A percentile compares a stretch with the other conserved stretches of the same genome.
Conservation (phyloP, 305 asterid species). For the Solanum hybrid region DNA sequence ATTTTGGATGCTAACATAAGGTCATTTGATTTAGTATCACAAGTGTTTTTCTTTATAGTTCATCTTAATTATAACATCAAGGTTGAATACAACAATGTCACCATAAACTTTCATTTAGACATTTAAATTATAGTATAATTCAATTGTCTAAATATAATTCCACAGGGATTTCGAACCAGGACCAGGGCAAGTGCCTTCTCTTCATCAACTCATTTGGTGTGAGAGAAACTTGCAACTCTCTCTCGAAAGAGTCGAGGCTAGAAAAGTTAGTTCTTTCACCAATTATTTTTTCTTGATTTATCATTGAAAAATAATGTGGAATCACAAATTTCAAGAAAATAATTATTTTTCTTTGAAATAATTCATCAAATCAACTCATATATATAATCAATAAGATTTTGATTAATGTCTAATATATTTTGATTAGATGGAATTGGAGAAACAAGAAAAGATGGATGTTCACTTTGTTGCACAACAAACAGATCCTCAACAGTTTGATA, state of each 20-base stretch:
- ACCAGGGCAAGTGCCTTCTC: slow-evolving; percentile 34
- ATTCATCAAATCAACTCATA: background rate
- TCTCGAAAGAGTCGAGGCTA: background rate
- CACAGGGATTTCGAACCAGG: slow-evolving; percentile 40
- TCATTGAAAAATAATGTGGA: slow-evolving; percentile 9
- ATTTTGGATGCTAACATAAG: slow-evolving; percentile 40
- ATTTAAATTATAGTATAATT: background rate
- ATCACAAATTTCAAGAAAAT: too few relatives aligned
- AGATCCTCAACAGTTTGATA: slow-evolving; percentile 25
- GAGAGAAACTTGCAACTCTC: slow-evolving; percentile 44
- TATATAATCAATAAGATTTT: background rate
- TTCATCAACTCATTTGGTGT: slow-evolving; percentile 48
- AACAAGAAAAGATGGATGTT: slow-evolving; percentile 1
- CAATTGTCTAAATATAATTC: background rate
- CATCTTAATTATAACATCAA: background rate
- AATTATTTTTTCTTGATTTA: background rate
- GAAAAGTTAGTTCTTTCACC: slow-evolving; percentile 30
- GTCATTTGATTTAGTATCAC: slow-evolving; percentile 13
- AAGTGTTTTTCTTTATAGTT: background rate
- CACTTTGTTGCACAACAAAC: slow-evolving; percentile 9
- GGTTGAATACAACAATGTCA: background rate
- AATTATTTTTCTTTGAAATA: background rate
- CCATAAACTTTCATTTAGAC: background rate
- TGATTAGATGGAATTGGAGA: slow-evolving; percentile 19
- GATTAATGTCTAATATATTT: background rate